phyloP scores from a whole-genome alignment of 108 stramenopile genomes.

The Chaetoceros muelleri region DNA sequence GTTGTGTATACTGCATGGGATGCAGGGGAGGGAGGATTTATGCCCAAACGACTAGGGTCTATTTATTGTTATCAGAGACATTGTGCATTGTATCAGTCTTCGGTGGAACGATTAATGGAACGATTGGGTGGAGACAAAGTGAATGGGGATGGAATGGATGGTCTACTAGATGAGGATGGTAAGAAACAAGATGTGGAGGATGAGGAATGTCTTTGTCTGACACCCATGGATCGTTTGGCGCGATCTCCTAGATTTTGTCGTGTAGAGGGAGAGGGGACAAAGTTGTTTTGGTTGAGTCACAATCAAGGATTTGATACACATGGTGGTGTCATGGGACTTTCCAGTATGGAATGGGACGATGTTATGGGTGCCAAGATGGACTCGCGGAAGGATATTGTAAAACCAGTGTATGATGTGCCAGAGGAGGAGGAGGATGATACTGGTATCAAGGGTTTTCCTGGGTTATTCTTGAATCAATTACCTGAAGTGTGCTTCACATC shows the following conservation, averaged over 20 bases:
- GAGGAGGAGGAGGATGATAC: slow-evolving; percentile 14
- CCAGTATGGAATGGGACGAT: slow-evolving; percentile 27
- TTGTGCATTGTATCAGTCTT: slow-evolving; percentile 50
- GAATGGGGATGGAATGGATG: slow-evolving; percentile 5
- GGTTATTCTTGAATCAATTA: slow-evolving; percentile 48
- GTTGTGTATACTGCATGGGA: slow-evolving; percentile 72
- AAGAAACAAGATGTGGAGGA: slow-evolving; percentile 1
- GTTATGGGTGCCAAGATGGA: slow-evolving; percentile 7
- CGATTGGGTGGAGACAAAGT: slow-evolving; percentile 14
- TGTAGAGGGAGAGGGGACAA: slow-evolving; percentile 8
- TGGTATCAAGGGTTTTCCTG: slow-evolving; percentile 62
- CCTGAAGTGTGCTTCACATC: slow-evolving; percentile 34
- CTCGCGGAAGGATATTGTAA: slow-evolving; percentile 16
- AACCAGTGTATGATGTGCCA: slow-evolving; percentile 17
- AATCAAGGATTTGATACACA: slow-evolving; percentile 57
- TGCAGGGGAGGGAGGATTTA: slow-evolving; percentile 47
- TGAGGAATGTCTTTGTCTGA: slow-evolving; percentile 26
- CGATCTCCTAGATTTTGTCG: slow-evolving; percentile 54
- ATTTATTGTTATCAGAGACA: slow-evolving; percentile 63
- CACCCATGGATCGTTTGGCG: slow-evolving; percentile 33
- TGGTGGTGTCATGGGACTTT: slow-evolving; percentile 47
- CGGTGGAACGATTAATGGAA: slow-evolving; percentile 24
- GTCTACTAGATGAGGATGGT: not conserved
- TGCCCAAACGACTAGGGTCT: slow-evolving; percentile 63
- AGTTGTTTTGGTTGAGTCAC: slow-evolving; percentile 43